Evolutionary conservation across 1,284 basidiomycete species (phyloP).

Genomic region (Neolentinus lepideus): DNA sequence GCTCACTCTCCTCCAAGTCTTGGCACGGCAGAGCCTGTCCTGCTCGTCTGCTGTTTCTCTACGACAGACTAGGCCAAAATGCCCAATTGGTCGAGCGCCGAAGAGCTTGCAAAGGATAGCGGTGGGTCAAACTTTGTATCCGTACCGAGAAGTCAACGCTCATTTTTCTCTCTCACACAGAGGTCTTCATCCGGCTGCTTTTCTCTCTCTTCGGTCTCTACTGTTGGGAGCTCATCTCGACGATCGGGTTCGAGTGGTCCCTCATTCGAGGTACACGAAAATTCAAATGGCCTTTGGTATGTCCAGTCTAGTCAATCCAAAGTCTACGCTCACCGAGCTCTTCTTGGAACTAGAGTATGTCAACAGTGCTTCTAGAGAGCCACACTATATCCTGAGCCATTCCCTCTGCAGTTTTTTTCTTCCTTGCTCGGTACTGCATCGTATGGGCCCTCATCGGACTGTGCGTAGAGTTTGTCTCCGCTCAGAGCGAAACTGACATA

Average conservation of each 20-base stretch:
- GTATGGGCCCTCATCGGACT: constrained; percentile 53
- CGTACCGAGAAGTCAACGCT: constrained; percentile 3
- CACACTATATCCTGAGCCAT: constrained; percentile 8
- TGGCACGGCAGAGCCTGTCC: not conserved
- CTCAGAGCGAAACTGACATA: not conserved
- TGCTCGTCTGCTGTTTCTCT: not conserved
- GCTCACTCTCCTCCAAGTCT: not conserved
- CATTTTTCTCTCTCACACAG: constrained; percentile 25
- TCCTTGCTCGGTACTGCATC: constrained; percentile 64
- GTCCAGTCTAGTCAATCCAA: constrained; percentile 12
- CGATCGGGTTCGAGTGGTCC: constrained; percentile 60
- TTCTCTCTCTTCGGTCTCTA: constrained; percentile 57
- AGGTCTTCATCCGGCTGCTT: constrained; percentile 47
- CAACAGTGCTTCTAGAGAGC: constrained; percentile 13
- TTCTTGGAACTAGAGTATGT: not conserved
- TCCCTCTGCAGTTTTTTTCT: constrained; percentile 46
- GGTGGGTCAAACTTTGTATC: constrained; percentile 25
- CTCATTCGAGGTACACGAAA: constrained; percentile 44
- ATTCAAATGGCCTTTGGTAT: constrained; percentile 59
- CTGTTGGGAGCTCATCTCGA: constrained; percentile 59
- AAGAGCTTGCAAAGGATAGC: constrained; percentile 38
- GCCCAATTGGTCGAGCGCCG: constrained; percentile 50
- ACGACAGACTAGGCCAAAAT: constrained; percentile 22
- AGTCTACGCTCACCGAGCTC: not conserved
- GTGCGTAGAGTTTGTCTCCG: constrained; percentile 26